These are phyloP conservation scores for Trichoderma reesei DNA, from an alignment of 495 filamentous ascomycete genomes.

Conservation along the genomic window DNA sequence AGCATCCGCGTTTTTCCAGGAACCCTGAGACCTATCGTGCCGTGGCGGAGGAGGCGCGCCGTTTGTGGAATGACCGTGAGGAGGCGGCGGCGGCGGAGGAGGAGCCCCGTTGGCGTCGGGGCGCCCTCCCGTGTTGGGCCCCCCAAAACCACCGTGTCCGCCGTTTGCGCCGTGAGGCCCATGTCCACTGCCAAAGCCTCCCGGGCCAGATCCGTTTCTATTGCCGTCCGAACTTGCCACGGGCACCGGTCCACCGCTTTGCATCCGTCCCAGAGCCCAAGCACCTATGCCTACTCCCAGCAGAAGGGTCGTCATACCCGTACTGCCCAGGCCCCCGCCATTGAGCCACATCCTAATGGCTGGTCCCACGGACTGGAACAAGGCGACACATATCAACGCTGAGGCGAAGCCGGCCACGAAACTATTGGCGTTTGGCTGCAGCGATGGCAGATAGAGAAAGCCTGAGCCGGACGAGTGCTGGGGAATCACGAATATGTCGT, in stretches of 20 bases:
- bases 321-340: slow-evolving; percentile 50
- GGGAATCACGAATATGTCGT: slow-evolving; percentile 95
- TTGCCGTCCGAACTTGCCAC: not conserved
- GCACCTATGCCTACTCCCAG: slow-evolving; percentile 61
- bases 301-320: slow-evolving; percentile 51
- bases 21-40: slow-evolving; percentile 26
- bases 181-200: slow-evolving; percentile 13
- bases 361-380: slow-evolving; percentile 61
- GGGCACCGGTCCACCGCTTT: slow-evolving; percentile 34
- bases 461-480: slow-evolving; percentile 84
- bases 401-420: slow-evolving; percentile 76
- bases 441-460: slow-evolving; percentile 86
- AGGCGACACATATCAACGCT: slow-evolving; percentile 55
- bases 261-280: slow-evolving; percentile 63
- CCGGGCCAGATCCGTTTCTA: slow-evolving; percentile 20
- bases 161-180: slow-evolving; percentile 18
- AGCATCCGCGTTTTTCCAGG: slow-evolving; percentile 32
- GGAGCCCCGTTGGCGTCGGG: slow-evolving; percentile 26
- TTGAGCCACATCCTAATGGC: slow-evolving; percentile 57
- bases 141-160: slow-evolving; percentile 17
- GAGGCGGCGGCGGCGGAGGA: slow-evolving; percentile 29
- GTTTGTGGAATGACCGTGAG: slow-evolving; percentile 17
- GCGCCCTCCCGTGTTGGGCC: slow-evolving; percentile 16
- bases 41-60: slow-evolving; percentile 20
- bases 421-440: slow-evolving; percentile 78